Conservation (phyloP, 768 basidiomycete genomes). For the Sistotremastrum suecicum region DNA sequence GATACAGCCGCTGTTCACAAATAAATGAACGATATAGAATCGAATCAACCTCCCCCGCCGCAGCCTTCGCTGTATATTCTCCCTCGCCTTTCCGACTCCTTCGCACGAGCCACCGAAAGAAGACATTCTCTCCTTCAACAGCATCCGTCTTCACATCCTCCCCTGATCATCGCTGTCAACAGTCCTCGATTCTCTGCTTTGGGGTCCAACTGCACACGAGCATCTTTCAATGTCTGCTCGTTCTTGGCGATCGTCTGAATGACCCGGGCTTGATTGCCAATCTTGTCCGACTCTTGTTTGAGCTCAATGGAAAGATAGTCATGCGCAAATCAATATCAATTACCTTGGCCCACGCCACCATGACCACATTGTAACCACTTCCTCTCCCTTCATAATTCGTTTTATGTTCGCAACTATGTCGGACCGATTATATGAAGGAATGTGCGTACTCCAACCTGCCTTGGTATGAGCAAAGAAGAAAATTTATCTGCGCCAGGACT, state of each 20-base stretch:
- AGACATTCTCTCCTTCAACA: no score
- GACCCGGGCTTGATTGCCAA: constrained; percentile 37
- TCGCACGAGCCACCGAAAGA: no score
- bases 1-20: no score
- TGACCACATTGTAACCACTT: constrained; percentile 27
- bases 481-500: constrained; percentile 3
- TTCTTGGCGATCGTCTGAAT: constrained; percentile 33
- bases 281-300: constrained; percentile 26
- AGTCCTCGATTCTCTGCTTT: no score
- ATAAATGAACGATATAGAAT: no score
- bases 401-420: constrained; percentile 34
- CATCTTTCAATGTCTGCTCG: no score
- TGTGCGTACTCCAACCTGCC: constrained; percentile 30
- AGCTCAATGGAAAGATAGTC: constrained; percentile 29
- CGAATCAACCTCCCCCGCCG: no score
- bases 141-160: no score
- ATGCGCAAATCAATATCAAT: constrained; percentile 13
- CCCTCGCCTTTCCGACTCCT: no score
- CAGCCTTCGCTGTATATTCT: no score
- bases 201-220: no score
- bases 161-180: no score
- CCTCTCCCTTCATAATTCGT: constrained; percentile 29
- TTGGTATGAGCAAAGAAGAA: not conserved
- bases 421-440: constrained; percentile 34
- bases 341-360: constrained; percentile 42